These are phyloP conservation scores for Mycena venus DNA, from an alignment of 768 basidiomycete species.

Conservation along the genomic window DNA sequence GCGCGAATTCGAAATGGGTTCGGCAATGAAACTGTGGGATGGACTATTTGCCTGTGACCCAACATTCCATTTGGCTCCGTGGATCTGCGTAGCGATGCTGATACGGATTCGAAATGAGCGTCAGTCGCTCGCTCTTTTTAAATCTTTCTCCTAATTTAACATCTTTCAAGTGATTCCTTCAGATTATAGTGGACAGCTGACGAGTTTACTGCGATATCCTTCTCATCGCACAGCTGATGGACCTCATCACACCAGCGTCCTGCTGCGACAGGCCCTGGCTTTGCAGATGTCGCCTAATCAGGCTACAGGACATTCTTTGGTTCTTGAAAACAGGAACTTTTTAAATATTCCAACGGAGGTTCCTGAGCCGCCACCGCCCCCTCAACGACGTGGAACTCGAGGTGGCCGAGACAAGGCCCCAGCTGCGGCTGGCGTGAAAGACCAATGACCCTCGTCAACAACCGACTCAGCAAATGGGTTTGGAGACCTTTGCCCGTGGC, in stretches of 20 bases:
- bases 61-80: constrained; percentile 81
- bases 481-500: constrained; percentile 81
- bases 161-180: constrained; percentile 77
- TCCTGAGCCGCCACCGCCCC: constrained; percentile 58
- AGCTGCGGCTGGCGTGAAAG: constrained; percentile 33
- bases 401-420: constrained; percentile 45
- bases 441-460: constrained; percentile 55
- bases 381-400: constrained; percentile 52
- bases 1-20: constrained; percentile 86
- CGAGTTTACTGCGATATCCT: constrained; percentile 89
- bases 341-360: constrained; percentile 81
- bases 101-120: constrained; percentile 92
- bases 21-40: constrained; percentile 95
- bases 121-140: constrained; percentile 54
- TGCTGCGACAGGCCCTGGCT: constrained; percentile 87
- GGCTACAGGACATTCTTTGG: constrained; percentile 80
- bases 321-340: constrained; percentile 85
- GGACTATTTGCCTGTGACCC: constrained; percentile 92
- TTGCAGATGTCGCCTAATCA: constrained; percentile 82
- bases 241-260: constrained; percentile 72
- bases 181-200: constrained; percentile 90
- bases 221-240: constrained; percentile 57
- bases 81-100: constrained; percentile 95
- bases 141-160: constrained; percentile 25
- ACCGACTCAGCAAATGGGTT: constrained; percentile 60